Base-by-base conservation (phyloP, 108 stramenopile species). In the Cyclotella kingstonii region DNA sequence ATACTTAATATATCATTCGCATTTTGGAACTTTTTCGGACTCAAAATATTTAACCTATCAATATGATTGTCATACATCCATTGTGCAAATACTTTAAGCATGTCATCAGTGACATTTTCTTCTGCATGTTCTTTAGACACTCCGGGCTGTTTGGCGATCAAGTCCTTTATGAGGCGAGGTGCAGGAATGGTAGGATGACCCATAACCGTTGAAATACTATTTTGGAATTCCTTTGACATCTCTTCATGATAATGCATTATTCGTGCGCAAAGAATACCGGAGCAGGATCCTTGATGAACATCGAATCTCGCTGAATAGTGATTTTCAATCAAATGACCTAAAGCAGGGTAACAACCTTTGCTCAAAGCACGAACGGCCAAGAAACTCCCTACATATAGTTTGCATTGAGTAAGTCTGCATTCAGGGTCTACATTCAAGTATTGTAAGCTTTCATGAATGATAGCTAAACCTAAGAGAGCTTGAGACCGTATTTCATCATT, bases 201-300 rank as follows among this genome's bases (percentile, higher is more conserved):
- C 47, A 72, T 42, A 17, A 35, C 45, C 27, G 27, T 40, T 27
- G 70, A 57, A 18, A 72, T 63, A 9, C 55, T 49, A n/a, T 43
- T 40, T 34, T 72, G 70, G 23, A 51, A 36, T 25, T 54, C 38
- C 35, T n/a, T 27, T 10, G 56, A 34, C 27, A 33, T 3, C 6
- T 40, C 31, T 12, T 51, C 41, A 38, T 72, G 70, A 44, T 72
- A 63, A 44, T 63, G 17, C 62, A 72, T 42, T 15, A 72, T 50
- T 25, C 70, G 27, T 7, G 70, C 62, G 42, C 54, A 57, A 7
- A 72, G 30, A 12, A 72, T 72, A 4, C 62, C 70, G 5, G 70
- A 72, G 41, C 70, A 72, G 4, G 54, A 31, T 18, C 70, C 70
- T 52, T 72, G 70, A 42, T 72, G 70, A 8, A 63, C 62, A 43